A percentile compares a stretch with the other conserved stretches of the same genome.
phyloP scores from a whole-genome alignment of 352 stramenopile genomes.

The Peronospora farinosa region DNA sequence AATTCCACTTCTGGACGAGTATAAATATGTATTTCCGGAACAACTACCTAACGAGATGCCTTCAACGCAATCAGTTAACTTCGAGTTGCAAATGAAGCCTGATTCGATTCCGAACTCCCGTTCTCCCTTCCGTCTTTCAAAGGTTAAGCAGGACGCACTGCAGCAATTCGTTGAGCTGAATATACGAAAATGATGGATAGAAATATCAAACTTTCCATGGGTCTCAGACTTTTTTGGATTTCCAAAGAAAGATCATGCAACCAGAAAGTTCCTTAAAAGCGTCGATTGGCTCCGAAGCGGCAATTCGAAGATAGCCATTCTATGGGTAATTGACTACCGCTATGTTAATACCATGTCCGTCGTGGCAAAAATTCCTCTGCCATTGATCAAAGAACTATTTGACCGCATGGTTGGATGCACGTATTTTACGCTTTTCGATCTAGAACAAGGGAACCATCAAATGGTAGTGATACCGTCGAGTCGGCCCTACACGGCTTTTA shows the following conservation, averaged over 20 bases:
- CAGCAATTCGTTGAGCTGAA: slow-evolving; percentile 10
- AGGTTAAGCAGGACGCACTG: slow-evolving; percentile 6
- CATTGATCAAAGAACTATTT: slow-evolving; percentile 16
- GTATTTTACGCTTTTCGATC: slow-evolving; percentile 24
- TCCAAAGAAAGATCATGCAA: slow-evolving; percentile 16
- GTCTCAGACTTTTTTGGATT: slow-evolving; percentile 26
- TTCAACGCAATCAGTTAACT: slow-evolving; percentile 10
- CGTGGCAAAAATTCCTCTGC: slow-evolving; percentile 17
- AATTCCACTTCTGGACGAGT: slow-evolving; percentile 1
- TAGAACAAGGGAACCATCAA: slow-evolving; percentile 32
- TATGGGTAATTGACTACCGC: slow-evolving; percentile 19
- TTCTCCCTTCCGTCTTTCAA: slow-evolving; percentile 9
- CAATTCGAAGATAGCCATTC: slow-evolving; percentile 9
- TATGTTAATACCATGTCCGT: slow-evolving; percentile 8
- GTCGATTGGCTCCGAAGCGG: slow-evolving; percentile 14
- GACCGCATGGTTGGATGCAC: slow-evolving; percentile 10
- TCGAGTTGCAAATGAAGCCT: slow-evolving; percentile 22
- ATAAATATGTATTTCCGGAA: slow-evolving; percentile 14
- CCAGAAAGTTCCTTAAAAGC: slow-evolving; percentile 5
- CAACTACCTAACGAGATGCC: slow-evolving; percentile 9
- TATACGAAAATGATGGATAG: slow-evolving; percentile 20
- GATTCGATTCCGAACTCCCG: slow-evolving; percentile 9
- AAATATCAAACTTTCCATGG: slow-evolving; percentile 22
- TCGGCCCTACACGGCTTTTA: slow-evolving; percentile 29
- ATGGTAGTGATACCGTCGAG: slow-evolving; percentile 11